phyloP scores from a whole-genome alignment of 805 yeast species.

The Metschnikowia gruessii region DNA sequence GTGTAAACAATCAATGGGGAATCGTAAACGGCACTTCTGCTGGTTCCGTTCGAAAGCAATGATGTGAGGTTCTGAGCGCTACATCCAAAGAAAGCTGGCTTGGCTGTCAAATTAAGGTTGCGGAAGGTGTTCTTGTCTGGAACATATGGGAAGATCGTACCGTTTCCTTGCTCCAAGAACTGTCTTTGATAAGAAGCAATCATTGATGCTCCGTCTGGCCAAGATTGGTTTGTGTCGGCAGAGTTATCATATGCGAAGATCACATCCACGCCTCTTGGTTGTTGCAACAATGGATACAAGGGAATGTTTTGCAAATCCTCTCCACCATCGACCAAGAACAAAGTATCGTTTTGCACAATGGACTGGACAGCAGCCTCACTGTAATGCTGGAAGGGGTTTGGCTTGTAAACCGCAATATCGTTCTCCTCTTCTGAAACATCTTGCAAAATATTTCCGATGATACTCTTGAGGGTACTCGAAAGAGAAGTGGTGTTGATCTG shows the following conservation, averaged over 20 bases:
- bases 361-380: conserved; percentile 19
- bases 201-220: conserved; percentile 45
- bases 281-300: conserved; percentile 39
- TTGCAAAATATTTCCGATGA: conserved; percentile 26
- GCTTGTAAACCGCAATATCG: conserved; percentile 40
- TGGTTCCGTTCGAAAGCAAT: conserved; percentile 19
- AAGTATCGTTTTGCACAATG: conserved; percentile 28
- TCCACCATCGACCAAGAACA: conserved; percentile 43
- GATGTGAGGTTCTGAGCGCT: conserved; percentile 23
- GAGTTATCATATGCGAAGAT: conserved; percentile 42
- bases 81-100: conserved; percentile 31
- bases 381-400: conserved; percentile 37
- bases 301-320: conserved; percentile 44
- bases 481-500: conserved; percentile 24
- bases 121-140: conserved; percentile 23
- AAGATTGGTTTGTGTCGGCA: conserved; percentile 30
- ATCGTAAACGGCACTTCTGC: conserved; percentile 12
- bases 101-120: conserved; percentile 21
- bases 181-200: conserved; percentile 35
- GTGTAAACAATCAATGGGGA: conserved; percentile 30
- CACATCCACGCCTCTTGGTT: conserved; percentile 35
- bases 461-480: conserved; percentile 22
- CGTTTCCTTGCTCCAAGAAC: conserved; percentile 24
- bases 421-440: conserved; percentile 25
- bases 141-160: conserved; percentile 27